phyloP scores from a whole-genome alignment of 257 asterid genomes.

The Scutellaria minor region DNA sequence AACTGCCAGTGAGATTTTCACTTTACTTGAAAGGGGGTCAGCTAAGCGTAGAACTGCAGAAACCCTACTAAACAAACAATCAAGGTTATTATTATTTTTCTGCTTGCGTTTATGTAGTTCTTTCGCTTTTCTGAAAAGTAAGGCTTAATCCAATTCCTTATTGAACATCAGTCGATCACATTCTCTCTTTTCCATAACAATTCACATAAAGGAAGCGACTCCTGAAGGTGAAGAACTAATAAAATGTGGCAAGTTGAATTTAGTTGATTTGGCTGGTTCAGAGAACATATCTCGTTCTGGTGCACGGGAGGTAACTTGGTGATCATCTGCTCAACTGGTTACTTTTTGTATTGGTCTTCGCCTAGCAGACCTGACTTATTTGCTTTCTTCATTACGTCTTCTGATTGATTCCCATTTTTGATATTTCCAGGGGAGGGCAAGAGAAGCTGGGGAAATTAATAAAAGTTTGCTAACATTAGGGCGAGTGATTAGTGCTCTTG shows the following conservation, averaged over 20 bases:
- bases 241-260: constrained; percentile 86
- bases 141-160: constrained; percentile 1
- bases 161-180: constrained; percentile 77
- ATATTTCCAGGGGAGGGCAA: constrained; percentile 72
- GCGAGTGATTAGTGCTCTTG: constrained; percentile 84
- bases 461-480: constrained; percentile 76
- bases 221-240: constrained; percentile 94
- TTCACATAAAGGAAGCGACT: constrained; percentile 92
- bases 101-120: not conserved
- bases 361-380: too few species aligned
- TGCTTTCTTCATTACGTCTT: too few species aligned
- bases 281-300: constrained; percentile 94
- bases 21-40: constrained; percentile 83
- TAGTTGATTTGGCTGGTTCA: constrained; percentile 94
- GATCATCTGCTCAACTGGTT: not conserved
- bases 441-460: constrained; percentile 95
- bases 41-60: constrained; percentile 91
- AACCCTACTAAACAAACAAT: constrained; percentile 82
- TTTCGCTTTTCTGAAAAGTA: constrained; percentile 4
- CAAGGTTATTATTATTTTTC: constrained; percentile 57
- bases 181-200: constrained; percentile 86
- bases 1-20: constrained; percentile 72
- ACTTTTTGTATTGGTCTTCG: too few species aligned
- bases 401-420: not conserved
- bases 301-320: constrained; percentile 73